These are phyloP conservation scores for Sclerotinia spermophila DNA, from an alignment of 2,329 filamentous ascomycete species.

Conservation along the genomic window DNA sequence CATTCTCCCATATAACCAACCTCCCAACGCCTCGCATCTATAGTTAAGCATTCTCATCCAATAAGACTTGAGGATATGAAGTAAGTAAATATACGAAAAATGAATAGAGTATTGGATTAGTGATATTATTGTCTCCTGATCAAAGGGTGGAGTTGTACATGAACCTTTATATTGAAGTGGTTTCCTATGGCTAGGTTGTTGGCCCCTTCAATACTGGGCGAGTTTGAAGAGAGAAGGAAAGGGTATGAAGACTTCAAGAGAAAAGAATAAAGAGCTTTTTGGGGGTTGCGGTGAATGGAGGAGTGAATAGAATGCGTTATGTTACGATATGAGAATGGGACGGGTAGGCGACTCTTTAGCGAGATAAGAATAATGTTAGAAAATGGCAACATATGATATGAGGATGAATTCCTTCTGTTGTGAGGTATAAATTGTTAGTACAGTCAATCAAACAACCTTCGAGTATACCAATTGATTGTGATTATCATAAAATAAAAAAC, in stretches of 20 bases:
- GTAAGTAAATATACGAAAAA: neutral
- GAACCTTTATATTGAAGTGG: neutral
- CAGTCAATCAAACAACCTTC: neutral
- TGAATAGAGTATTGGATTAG: neutral
- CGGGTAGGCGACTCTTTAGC: neutral
- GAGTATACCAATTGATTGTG: neutral
- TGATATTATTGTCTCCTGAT: neutral
- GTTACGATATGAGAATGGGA: too few relatives aligned
- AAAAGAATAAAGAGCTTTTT: neutral
- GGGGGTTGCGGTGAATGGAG: too few relatives aligned
- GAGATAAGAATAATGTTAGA: neutral
- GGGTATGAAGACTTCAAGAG: neutral
- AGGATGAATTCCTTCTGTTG: neutral
- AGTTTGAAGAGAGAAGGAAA: neutral
- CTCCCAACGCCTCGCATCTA: too few relatives aligned
- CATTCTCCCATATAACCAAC: too few relatives aligned
- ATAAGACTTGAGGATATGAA: too few relatives aligned
- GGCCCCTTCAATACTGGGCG: neutral
- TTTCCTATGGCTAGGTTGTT: neutral
- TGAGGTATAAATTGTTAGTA: neutral
- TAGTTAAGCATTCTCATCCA: too few relatives aligned
- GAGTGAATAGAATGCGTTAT: too few relatives aligned
- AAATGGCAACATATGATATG: neutral
- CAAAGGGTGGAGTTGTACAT: neutral
- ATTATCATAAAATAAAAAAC: too few relatives aligned